Evolutionary conservation across 805 yeast genomes (phyloP).

Genomic region (Cephaloascus albidus): DNA sequence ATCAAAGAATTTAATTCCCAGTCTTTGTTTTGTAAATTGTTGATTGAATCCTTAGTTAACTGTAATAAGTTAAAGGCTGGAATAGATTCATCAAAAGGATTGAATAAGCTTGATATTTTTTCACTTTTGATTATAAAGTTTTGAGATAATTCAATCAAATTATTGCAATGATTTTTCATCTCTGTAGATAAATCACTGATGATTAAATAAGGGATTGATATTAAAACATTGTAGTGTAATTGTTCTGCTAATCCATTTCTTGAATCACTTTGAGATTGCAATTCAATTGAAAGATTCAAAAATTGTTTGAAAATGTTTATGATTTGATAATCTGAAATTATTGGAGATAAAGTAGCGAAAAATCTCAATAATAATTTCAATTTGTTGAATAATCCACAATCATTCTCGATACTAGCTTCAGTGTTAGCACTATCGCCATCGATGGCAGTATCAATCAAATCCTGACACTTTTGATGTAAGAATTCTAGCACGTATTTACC

Average conservation of each 20-base stretch:
- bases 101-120: background rate
- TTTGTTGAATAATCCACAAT: constrained; percentile 58
- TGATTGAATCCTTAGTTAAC: constrained; percentile 9
- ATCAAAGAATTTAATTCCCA: constrained; percentile 13
- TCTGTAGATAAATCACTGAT: constrained; percentile 26
- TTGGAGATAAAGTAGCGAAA: constrained; percentile 54
- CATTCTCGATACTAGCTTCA: constrained; percentile 5
- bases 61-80: constrained; percentile 17
- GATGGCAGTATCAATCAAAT: constrained; percentile 28
- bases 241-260: constrained; percentile 62
- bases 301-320: constrained; percentile 40
- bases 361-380: constrained; percentile 66
- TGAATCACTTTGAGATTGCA: constrained; percentile 30
- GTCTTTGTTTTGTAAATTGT: constrained; percentile 3
- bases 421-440: constrained; percentile 9
- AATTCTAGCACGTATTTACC: constrained; percentile 64
- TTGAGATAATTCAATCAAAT: constrained; percentile 37
- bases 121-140: constrained; percentile 16
- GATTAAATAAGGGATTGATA: constrained; percentile 58
- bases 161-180: constrained; percentile 20
- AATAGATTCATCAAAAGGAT: constrained; percentile 10
- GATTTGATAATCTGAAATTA: constrained; percentile 37
- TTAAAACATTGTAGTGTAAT: constrained; percentile 49
- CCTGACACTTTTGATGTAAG: constrained; percentile 56
- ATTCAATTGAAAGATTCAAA: constrained; percentile 42